Evolutionary conservation across 2,329 filamentous ascomycete genomes (phyloP).

Genomic region (Colletotrichum aenigma): DNA sequence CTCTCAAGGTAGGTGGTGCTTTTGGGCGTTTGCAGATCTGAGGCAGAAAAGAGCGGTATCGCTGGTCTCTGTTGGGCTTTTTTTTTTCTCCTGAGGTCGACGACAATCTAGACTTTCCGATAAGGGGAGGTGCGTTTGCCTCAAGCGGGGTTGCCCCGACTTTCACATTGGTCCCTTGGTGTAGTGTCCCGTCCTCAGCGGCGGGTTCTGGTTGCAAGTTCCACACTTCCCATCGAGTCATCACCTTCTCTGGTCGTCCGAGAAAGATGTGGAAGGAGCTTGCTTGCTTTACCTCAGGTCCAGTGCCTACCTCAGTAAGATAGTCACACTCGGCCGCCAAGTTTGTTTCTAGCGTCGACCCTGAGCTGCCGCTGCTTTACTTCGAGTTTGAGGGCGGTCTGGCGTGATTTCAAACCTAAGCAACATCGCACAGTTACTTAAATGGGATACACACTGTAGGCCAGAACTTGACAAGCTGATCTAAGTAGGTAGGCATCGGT

Average conservation of each 20-base stretch:
- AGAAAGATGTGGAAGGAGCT: not conserved
- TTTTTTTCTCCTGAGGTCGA: conserved; percentile 6
- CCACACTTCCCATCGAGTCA: not conserved
- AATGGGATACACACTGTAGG: not conserved
- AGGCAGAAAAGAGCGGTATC: conserved; percentile 10
- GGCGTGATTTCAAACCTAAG: not conserved
- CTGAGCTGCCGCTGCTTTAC: not conserved
- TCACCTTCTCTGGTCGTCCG: not conserved
- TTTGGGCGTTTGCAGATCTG: not conserved
- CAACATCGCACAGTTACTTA: not conserved
- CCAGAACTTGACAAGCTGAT: not conserved
- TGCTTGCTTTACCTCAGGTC: not conserved
- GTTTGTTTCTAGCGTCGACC: not conserved
- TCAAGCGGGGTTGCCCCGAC: conserved; percentile 19
- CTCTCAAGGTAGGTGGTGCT: not conserved
- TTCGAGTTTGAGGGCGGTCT: not conserved
- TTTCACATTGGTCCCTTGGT: not conserved
- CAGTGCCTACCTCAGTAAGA: not conserved
- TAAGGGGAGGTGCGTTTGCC: conserved; percentile 18
- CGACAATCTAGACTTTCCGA: conserved; percentile 21
- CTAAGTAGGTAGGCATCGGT: not conserved
- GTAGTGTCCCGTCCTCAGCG: not conserved
- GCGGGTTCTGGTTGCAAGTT: not conserved
- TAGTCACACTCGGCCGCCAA: not conserved
- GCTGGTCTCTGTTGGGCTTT: not conserved